Base-by-base conservation (phyloP, 2,329 filamentous ascomycete species). In the Fusarium chaquense region DNA sequence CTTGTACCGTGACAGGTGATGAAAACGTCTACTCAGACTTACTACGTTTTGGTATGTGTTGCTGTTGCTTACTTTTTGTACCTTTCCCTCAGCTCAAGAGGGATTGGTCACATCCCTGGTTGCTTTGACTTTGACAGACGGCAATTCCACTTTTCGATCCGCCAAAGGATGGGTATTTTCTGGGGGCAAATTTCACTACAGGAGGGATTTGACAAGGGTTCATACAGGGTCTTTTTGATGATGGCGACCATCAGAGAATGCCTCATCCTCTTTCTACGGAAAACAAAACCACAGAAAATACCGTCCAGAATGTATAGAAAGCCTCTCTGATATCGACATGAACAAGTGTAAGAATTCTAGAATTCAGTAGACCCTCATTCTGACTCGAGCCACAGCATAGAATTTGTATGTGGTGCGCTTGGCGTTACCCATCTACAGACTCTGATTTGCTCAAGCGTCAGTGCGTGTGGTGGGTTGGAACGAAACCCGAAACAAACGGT, bases 401-500 rank as follows among this genome's bases (percentile, higher is more conserved):
- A 45, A 38, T 26, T 36, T 24, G 24, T 58, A 24, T 22, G 38
- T 24, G 24, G 35, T 18, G 12, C 13, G 11, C 46, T 54, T 65
- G 61, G 62, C 41, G 61, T 53, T 30, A 45, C 62, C 57, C 52
- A 54, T 58, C 45, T 59, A 2, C 13, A 54, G 24, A 24, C 61
- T 65, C 49, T 53, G 41, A 65, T 65, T 65, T 47, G 61, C 30
- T 40, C 38, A 32, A 60, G 32, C 26, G 45, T 65, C 53, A 46
- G 45, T 46, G 52, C 49, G 49, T 51, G 33, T 51, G 38, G 44
- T 44, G 41, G 57, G 70, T 65, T 60, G 63, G 67, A 70, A 64
- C 67, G 67, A 67, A 70, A 64, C 67, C 49, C 64, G 47, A 70
- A 71, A 70, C 59, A 70, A 57, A 70, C 54, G 47, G 54, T 69